Conservation (phyloP, 129 eudicot genomes). For the Gnaphalium uliginosum region DNA sequence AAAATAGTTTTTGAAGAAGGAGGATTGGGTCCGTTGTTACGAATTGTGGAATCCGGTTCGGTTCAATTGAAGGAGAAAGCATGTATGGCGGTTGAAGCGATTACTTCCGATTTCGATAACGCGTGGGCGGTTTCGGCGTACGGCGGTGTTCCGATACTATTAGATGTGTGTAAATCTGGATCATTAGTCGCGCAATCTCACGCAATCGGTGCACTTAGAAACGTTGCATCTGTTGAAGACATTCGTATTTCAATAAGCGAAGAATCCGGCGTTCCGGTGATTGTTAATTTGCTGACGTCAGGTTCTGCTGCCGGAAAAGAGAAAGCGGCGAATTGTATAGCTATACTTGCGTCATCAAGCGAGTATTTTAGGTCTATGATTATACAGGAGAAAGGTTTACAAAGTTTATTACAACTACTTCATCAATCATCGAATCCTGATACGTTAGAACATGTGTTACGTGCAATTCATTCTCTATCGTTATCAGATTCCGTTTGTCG, state of each 20-base stretch:
- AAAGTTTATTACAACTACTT: slow-evolving; percentile 49
- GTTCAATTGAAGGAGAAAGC: slow-evolving; percentile 62
- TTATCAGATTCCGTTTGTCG: slow-evolving; percentile 46
- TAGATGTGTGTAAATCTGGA: slow-evolving; percentile 69
- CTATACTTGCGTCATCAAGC: slow-evolving; percentile 57
- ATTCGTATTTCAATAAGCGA: slow-evolving; percentile 51
- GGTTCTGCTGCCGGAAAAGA: slow-evolving; percentile 52
- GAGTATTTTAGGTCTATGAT: slow-evolving; percentile 49
- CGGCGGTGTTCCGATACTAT: slow-evolving; percentile 65
- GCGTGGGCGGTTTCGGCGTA: slow-evolving; percentile 88
- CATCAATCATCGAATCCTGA: slow-evolving; percentile 56
- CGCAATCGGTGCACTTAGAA: slow-evolving; percentile 69
- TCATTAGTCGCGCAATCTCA: slow-evolving; percentile 53
- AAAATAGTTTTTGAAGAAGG: slow-evolving; percentile 75
- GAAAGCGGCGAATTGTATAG: slow-evolving; percentile 62
- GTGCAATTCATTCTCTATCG: slow-evolving; percentile 64
- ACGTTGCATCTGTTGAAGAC: slow-evolving; percentile 64
- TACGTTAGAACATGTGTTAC: slow-evolving; percentile 63
- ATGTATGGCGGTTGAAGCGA: slow-evolving; percentile 65
- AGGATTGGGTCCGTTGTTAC: slow-evolving; percentile 69
- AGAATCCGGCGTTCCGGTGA: slow-evolving; percentile 66
- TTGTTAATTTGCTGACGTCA: slow-evolving; percentile 44
- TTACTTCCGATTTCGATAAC: slow-evolving; percentile 71
- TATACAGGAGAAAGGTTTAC: slow-evolving; percentile 58
- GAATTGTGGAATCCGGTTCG: slow-evolving; percentile 65